Evolutionary conservation across 805 yeast species (phyloP), one percentile per base, ranked within the genome.

Genomic region (Jamesozyma piceae): DNA sequence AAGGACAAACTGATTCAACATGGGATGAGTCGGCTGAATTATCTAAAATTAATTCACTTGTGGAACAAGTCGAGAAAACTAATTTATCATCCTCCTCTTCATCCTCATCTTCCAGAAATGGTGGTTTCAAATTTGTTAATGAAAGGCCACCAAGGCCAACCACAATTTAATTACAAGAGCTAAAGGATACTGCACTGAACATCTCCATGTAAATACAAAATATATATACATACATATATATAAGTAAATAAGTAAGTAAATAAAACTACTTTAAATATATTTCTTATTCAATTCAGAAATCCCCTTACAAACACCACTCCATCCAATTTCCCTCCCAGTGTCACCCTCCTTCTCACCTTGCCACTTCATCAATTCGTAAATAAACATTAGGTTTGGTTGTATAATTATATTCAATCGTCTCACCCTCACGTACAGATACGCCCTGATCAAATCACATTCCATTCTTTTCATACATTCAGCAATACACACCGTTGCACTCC

Each of bases 401-500:
- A 90, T 90, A 27, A 90, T 86, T 45, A 90, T 89, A 60, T 90
- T 90, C 54, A 90, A 71, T 41, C 97, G 69, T 40, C 96, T 69
- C 3, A 87, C 95, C 34, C 97, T 71, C n/a, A 88, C 96, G 63
- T 71, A 87, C 35, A 89, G 63, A 55, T 89, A 90, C 0, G 97
- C 95, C 27, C 80, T 68, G 2, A 92, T 79, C 24, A 90, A 65
- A 35, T 77, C 75, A 42, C 86, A 66, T 14, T 74, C 64, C 20
- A 83, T 63, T 33, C 95, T 65, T 50, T 77, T 75, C 95, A 90
- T 89, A 31, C 86, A 90, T 57, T 88, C 97, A 1, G 96, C 96
- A 50, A 90, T 90, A 52, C 94, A 90, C 10, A 90, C 94, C 0
- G 97, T 86, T 0, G 97, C 97, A 2, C 95, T 85, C 43, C 97